Evolutionary conservation across 768 basidiomycete species (phyloP), one percentile per base, ranked within the genome.

Genomic region (Lentinula raphanica): DNA sequence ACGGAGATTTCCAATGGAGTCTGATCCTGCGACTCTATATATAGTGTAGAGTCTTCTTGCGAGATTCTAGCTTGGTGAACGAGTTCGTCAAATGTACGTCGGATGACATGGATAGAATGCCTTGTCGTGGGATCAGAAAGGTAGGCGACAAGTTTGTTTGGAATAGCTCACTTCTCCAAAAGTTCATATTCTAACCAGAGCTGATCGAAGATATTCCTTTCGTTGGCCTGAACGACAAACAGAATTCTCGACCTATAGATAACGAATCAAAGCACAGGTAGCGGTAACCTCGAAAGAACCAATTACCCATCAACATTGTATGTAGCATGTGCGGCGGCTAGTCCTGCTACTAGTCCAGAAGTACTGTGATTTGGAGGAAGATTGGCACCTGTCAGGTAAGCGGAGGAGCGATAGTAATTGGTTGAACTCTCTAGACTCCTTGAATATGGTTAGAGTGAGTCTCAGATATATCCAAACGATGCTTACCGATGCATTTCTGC

Each of bases 201-300:
- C 69, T 99, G 96, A 69, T 98, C 96, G 68, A 98, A 98, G 4
- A 96, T 82, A 70, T 99, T 99, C 36, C 95, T 80, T 69, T 98
- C 96, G 40, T 83, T 81, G 3, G 84, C 79, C 65, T 95, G 94
- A 0, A 92, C 84, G n/a, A 98, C 92, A 65, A 98, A 92, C 12
- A 98, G 76, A 27, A 98, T 82, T 59, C 69, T 72, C 27, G 79
- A 67, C 53, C 79, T 82, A 42, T 21, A 38, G 28, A 61, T 58
- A 13, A 56, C 45, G 32, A 49, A 42, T 15, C 28, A 40, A 17
- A 7, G 13, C 17, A 28, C 12, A 44, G 13, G 19, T 29, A 4
- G 21, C 27, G 8, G n/a, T 42, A 45, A 21, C 27, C 27, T n/a
- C 27, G 27, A 40, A 45, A 29, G 36, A 27, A n/a, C 55, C 25